phyloP scores from a whole-genome alignment of 2,329 filamentous ascomycete species.

The Blumeria graminis region DNA sequence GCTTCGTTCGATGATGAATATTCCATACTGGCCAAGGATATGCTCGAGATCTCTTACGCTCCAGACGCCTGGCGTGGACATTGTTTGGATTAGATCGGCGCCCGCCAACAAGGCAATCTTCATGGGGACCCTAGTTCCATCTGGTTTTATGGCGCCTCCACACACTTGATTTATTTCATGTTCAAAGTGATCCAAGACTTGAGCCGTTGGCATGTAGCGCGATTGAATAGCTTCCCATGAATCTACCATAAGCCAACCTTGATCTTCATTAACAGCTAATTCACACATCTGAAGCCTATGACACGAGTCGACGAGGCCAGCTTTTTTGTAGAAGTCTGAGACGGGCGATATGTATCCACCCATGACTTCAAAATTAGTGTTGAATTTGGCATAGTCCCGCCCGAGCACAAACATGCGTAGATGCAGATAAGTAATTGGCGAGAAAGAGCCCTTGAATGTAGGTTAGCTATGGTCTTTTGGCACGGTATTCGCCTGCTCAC shows the following conservation, averaged over 20 bases:
- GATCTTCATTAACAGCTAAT: conserved; percentile 41
- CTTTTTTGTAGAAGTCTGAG: conserved; percentile 46
- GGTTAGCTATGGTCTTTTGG: not conserved
- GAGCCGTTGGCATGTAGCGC: conserved; percentile 69
- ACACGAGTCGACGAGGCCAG: conserved; percentile 46
- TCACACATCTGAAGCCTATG: conserved; percentile 71
- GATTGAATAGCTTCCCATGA: conserved; percentile 72
- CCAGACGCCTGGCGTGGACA: conserved; percentile 55
- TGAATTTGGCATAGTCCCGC: conserved; percentile 47
- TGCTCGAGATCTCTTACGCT: conserved; percentile 63
- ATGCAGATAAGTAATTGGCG: conserved; percentile 52
- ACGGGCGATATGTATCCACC: conserved; percentile 62
- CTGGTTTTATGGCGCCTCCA: conserved; percentile 44
- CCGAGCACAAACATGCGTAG: conserved; percentile 79
- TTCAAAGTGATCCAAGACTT: conserved; percentile 77
- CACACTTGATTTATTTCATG: conserved; percentile 64
- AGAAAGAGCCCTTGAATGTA: conserved; percentile 28
- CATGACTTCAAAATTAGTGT: conserved; percentile 59
- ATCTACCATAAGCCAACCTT: conserved; percentile 62
- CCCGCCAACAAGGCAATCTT: conserved; percentile 66
- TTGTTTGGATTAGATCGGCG: conserved; percentile 49
- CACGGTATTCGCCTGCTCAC: not conserved
- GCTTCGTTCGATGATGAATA: conserved; percentile 67
- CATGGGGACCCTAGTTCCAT: conserved; percentile 37
- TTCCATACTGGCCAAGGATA: conserved; percentile 62